These are phyloP conservation scores for Stachybotrys elegans DNA, from an alignment of 2,329 filamentous ascomycete species.

Conservation along the genomic window DNA sequence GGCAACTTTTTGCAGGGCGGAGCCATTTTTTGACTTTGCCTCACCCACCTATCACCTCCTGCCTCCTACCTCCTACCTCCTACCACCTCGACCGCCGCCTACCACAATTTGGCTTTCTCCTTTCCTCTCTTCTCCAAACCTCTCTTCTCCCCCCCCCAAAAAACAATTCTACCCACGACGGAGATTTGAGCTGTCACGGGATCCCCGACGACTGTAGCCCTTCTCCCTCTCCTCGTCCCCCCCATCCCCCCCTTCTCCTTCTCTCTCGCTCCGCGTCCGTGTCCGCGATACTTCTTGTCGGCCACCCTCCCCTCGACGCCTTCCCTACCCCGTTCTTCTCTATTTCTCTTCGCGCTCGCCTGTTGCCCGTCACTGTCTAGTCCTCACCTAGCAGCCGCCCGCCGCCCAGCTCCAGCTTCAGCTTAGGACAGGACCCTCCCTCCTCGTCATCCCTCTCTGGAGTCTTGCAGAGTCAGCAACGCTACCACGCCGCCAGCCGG, in stretches of 20 bases:
- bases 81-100: no score
- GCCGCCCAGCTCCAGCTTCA: background rate
- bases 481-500: background rate
- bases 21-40: conserved; percentile 1
- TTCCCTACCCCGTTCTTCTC: conserved; percentile 3
- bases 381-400: background rate
- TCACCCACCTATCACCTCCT: no score
- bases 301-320: conserved; percentile 8
- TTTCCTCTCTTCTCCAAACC: background rate
- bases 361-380: conserved; percentile 3
- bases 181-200: conserved; percentile 1
- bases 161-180: background rate
- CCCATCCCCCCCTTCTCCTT: conserved; percentile 11
- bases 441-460: no score
- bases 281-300: no score
- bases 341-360: conserved; percentile 1
- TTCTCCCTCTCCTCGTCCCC: conserved; percentile 10
- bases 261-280: no score
- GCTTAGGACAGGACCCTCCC: no score
- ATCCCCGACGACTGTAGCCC: conserved; percentile 9
- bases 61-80: no score
- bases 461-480: no score
- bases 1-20: background rate
- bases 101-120: no score
- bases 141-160: background rate